Evolutionary conservation across 2,329 filamentous ascomycete genomes (phyloP), one percentile per base, ranked within the genome.

Genomic region (Acrocalymma vagum): DNA sequence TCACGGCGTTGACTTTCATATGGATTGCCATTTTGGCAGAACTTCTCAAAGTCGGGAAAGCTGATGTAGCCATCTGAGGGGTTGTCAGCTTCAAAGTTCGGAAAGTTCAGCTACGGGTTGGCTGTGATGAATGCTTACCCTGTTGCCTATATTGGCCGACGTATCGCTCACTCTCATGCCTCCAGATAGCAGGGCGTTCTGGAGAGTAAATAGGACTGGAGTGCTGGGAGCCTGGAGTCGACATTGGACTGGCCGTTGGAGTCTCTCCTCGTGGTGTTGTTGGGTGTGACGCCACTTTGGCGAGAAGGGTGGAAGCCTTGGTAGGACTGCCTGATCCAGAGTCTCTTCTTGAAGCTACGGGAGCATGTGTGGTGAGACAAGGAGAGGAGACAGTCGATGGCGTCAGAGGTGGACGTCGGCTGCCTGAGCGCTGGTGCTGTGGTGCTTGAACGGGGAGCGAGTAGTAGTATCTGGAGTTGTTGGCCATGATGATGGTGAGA

Each of bases 31-130:
- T 37, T 51, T 22, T 66, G 48, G 75, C 84, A 72, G 52, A 78
- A 88, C 45, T 83, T 79, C 58, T 89, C 86, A 66, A 88, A 88
- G 65, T 81, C 86, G 11, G 86, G 86, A 63, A 89, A 89, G 73
- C 85, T 88, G 61, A 87, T 84, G 69, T 89, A 89, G 48, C 82
- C 80, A 40, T 75, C 79, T 58, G 35, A 21, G 35, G 14, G 2
- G 26, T 29, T 26, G 53, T 66, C 38, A 63, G 58, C 47, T 7
- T 45, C 4, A 6, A 26, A 17, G 10, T 34, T 16, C n/a, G n/a
- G n/a, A n/a, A n/a, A n/a, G n/a, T 22, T 20, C 14, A 38, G 9
- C 22, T 17, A 14, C 6, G 25, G 15, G 29, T 20, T 11, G 9
- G 33, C 29, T 17, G 26, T 27, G 28, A 38, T 15, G 29, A 11